These are phyloP conservation scores for Rutstroemia sydowiana DNA, from an alignment of 2,329 filamentous ascomycete species.

Conservation along the genomic window DNA sequence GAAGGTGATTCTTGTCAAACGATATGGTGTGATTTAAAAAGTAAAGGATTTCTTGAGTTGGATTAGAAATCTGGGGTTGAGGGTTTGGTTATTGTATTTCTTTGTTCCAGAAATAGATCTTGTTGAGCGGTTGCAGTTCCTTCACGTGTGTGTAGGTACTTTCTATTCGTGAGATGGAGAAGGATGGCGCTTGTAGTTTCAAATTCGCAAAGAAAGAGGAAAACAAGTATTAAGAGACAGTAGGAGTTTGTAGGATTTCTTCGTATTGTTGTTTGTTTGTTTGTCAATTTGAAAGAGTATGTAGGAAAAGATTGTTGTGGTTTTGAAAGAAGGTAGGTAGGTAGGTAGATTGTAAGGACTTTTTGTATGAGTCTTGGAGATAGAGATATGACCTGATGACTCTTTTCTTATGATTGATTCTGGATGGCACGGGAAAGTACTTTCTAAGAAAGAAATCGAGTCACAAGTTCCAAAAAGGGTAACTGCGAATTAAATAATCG, in stretches of 20 bases:
- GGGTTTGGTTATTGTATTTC: neutral
- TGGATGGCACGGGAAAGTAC: neutral
- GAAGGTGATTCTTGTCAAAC: neutral
- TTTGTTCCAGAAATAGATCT: constrained; percentile 8
- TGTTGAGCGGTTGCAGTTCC: neutral
- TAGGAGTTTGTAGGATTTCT: neutral
- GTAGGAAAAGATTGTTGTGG: neutral
- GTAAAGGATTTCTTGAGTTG: neutral
- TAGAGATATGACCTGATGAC: neutral
- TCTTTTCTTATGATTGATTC: neutral
- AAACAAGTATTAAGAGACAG: neutral
- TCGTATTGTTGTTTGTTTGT: too few species aligned
- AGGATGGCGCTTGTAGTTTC: neutral
- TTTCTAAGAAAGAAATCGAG: neutral
- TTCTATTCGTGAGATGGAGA: neutral
- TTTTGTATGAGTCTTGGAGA: neutral
- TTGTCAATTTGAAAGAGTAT: too few species aligned
- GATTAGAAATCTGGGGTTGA: neutral
- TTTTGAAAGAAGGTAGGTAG: neutral
- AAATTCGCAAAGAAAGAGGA: neutral
- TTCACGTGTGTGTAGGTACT: neutral
- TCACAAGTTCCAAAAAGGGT: neutral
- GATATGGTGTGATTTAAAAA: neutral
- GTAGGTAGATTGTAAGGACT: neutral
- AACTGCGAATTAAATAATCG: neutral